Evolutionary conservation across 805 yeast genomes (phyloP).

Genomic region (Ogataea zsoltii): DNA sequence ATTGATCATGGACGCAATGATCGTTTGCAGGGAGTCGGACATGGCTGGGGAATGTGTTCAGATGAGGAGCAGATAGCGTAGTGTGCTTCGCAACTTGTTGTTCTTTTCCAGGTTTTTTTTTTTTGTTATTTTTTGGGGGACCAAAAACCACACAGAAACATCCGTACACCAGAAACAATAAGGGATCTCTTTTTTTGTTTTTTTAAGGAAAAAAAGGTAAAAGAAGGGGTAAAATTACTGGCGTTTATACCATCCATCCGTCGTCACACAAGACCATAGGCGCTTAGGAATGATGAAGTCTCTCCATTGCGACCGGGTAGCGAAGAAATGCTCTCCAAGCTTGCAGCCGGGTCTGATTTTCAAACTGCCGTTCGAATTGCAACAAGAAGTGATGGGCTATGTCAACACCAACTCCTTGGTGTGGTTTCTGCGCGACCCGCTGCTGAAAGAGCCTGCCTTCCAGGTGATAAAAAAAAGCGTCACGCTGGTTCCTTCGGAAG

Average conservation of each 20-base stretch:
- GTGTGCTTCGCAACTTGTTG: too few relatives aligned
- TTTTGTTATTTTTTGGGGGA: neutral
- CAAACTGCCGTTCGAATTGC: conserved; percentile 18
- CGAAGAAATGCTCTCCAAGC: neutral
- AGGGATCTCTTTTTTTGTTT: neutral
- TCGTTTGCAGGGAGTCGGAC: conserved; percentile 27
- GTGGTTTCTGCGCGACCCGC: conserved; percentile 8
- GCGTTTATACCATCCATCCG: neutral
- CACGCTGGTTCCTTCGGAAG: conserved; percentile 12
- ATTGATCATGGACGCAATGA: conserved; percentile 37
- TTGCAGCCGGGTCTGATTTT: conserved; percentile 6
- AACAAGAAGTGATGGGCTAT: conserved; percentile 13
- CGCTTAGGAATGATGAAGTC: neutral
- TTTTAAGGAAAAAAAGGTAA: neutral
- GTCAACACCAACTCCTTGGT: conserved; percentile 8
- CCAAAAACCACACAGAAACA: neutral
- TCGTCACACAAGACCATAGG: neutral
- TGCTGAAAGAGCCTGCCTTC: conserved; percentile 11
- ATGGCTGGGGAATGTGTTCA: conserved; percentile 3
- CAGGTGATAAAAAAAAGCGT: conserved; percentile 13
- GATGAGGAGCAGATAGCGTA: too few relatives aligned
- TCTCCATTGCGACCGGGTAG: too few relatives aligned
- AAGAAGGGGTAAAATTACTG: neutral
- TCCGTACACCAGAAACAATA: conserved; percentile 10
- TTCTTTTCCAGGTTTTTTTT: neutral